Percentiles rank a stretch among this genome's conserved stretches.
Evolutionary conservation across 1,284 basidiomycete species (phyloP).

Genomic region (Ustilago tritici): DNA sequence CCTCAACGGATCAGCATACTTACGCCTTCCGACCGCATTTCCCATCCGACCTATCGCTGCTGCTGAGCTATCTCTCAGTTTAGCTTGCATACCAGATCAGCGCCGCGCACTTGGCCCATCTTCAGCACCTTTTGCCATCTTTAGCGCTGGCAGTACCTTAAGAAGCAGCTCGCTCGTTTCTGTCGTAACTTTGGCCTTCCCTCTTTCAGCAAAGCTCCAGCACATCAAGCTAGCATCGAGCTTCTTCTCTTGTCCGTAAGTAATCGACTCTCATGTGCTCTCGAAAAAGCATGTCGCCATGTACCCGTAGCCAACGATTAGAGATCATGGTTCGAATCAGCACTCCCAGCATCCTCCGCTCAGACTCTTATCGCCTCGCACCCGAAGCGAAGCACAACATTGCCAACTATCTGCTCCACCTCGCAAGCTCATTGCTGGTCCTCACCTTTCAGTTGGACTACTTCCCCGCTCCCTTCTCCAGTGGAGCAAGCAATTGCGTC

Average conservation of each 20-base stretch:
- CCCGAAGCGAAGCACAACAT: neutral
- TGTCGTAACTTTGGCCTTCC: neutral
- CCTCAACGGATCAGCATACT: neutral
- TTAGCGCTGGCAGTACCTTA: neutral
- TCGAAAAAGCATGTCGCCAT: neutral
- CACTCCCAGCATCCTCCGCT: neutral
- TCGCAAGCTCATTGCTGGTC: no score
- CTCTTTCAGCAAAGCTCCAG: neutral
- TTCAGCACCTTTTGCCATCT: neutral
- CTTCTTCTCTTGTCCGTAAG: slow-evolving; percentile 32
- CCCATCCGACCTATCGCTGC: neutral
- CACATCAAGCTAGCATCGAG: neutral
- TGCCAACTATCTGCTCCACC: no score
- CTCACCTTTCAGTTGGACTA: no score
- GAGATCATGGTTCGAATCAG: neutral
- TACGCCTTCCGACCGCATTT: slow-evolving; percentile 3
- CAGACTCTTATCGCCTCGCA: neutral
- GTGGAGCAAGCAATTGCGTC: no score
- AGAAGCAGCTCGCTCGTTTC: slow-evolving; percentile 8
- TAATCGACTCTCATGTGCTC: neutral
- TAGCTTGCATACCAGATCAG: slow-evolving; percentile 11
- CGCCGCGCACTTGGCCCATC: neutral
- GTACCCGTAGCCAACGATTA: neutral
- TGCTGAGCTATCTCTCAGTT: neutral
- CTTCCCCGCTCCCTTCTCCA: no score